Base-by-base conservation (phyloP, 2,329 filamentous ascomycete genomes). In the Sclerotinia spermophila region DNA sequence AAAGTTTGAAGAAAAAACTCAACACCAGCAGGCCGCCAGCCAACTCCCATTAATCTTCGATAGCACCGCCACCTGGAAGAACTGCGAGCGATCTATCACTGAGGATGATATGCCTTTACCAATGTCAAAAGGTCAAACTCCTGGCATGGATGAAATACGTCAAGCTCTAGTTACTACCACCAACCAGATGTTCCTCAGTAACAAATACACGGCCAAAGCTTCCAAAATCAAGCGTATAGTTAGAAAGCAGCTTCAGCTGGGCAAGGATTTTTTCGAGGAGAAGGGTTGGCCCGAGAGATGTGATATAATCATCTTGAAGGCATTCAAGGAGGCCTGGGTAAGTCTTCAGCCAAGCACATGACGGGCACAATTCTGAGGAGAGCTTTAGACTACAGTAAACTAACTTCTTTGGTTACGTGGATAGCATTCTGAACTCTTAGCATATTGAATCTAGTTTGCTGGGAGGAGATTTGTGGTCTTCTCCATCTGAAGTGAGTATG, bases 391-490 rank as follows among this genome's bases (percentile, higher is more conserved):
- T 24, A 66, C 45, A 13, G n/a, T 30, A 10, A 24, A 42, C 62
- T 66, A 10, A 66, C 35, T 17, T 0, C 0, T 10, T 53, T 15
- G 33, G n/a, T 53, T 38, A 3, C 24, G 10, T 17, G 17, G 0
- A 2, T 53, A 66, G 62, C 5, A 3, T 53, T 19, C 5, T 13
- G 62, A 53, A 21, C n/a, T 66, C 5, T 17, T 66, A 3, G 45
- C 45, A 13, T 66, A 40, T 53, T 66, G 19, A 13, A 11, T 8
- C 19, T 38, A 1, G 1, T 40, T 13, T 30, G 5, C 4, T 5
- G 8, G 8, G 15, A 1, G 5, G 0, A 2, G 8, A 35, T n/a
- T 5, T 3, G 1, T 40, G 45, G 15, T 30, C 2, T 30, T 17
- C 5, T 40, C 19, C 17, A 15, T 40, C 4, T 15, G 3, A 40